Evolutionary conservation across 2,329 filamentous ascomycete genomes (phyloP).

Genomic region (Ophiostoma quercus): DNA sequence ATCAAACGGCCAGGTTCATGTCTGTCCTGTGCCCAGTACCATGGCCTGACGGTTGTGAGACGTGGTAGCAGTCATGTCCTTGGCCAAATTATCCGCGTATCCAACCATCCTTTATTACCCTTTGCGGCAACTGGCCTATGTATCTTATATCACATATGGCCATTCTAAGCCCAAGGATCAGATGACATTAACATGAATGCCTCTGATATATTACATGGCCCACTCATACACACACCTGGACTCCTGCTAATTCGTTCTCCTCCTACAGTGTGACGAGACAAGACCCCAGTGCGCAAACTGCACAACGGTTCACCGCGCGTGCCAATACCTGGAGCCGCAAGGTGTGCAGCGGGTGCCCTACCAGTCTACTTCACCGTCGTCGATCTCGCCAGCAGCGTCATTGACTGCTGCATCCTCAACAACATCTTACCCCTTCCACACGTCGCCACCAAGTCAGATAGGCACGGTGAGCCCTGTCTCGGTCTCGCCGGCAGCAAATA

Average conservation of each 20-base stretch:
- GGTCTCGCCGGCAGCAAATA: constrained; percentile 19
- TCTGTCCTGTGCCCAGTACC: neutral
- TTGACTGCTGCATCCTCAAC: constrained; percentile 21
- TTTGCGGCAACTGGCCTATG: neutral
- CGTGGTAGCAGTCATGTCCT: neutral
- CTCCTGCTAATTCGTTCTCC: neutral
- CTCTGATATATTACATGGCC: neutral
- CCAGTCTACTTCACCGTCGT: neutral
- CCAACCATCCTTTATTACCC: neutral
- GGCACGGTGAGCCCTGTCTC: constrained; percentile 11
- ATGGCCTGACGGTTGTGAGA: neutral
- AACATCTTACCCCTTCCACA: neutral
- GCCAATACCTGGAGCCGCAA: constrained; percentile 27
- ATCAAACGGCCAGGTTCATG: neutral
- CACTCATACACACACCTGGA: neutral
- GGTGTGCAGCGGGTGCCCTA: neutral
- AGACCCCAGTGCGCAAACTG: constrained; percentile 34
- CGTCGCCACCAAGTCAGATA: neutral
- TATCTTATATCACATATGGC: neutral
- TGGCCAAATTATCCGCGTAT: neutral
- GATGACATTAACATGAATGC: neutral
- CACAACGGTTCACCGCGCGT: constrained; percentile 31
- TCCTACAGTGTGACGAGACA: constrained; percentile 33
- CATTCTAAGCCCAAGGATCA: neutral
- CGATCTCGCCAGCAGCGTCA: neutral